These are phyloP conservation scores for Pichia paraexigua DNA, from an alignment of 805 yeast species.

Conservation along the genomic window DNA sequence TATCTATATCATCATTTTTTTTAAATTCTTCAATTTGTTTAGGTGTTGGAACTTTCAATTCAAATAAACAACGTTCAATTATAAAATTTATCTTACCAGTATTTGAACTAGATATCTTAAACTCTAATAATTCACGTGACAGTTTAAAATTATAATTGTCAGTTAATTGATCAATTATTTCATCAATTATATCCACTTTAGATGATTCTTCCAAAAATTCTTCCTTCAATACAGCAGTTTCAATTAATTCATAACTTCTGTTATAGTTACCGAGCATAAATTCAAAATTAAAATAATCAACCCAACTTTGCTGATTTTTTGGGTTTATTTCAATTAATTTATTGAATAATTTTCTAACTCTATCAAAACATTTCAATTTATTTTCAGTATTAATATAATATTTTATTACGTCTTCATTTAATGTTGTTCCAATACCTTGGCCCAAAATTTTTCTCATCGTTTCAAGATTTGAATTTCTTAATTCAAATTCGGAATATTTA, in stretches of 20 bases:
- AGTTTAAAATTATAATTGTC: slow-evolving; percentile 5
- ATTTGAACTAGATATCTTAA: background rate
- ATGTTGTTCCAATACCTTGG: slow-evolving; percentile 57
- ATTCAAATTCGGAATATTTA: slow-evolving; percentile 59
- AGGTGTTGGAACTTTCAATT: slow-evolving; percentile 53
- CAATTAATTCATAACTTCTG: slow-evolving; percentile 57
- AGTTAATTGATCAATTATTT: background rate
- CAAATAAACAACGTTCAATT: slow-evolving; percentile 66
- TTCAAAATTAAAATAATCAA: slow-evolving; percentile 64
- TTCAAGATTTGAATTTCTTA: slow-evolving; percentile 47
- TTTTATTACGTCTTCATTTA: slow-evolving; percentile 49
- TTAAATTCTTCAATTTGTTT: slow-evolving; percentile 37
- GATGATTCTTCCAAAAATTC: slow-evolving; percentile 14
- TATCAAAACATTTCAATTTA: slow-evolving; percentile 65
- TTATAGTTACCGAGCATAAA: slow-evolving; percentile 56
- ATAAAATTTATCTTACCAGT: slow-evolving; percentile 33
- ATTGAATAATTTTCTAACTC: slow-evolving; percentile 68
- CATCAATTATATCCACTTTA: slow-evolving; percentile 1
- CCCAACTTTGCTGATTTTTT: slow-evolving; percentile 40
- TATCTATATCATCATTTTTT: background rate
- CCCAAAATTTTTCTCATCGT: slow-evolving; percentile 67
- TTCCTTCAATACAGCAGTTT: slow-evolving; percentile 35
- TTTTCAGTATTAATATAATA: slow-evolving; percentile 64
- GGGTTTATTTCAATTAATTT: slow-evolving; percentile 50
- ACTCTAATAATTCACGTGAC: slow-evolving; percentile 4